These are phyloP conservation scores for Hymenoscyphus occultus DNA, from an alignment of 2,329 filamentous ascomycete species.

Conservation along the genomic window DNA sequence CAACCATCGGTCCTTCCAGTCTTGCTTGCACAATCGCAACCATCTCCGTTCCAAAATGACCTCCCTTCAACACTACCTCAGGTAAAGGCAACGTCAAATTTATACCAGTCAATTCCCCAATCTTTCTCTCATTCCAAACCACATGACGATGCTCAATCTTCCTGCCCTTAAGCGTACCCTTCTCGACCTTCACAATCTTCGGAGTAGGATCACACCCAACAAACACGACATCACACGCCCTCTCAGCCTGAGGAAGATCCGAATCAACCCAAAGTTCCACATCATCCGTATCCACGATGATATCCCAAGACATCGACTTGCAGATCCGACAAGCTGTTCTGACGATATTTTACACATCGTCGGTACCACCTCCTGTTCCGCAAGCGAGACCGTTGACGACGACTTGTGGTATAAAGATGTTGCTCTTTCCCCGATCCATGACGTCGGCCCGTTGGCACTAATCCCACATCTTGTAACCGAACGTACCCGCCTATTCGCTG, in stretches of 20 bases:
- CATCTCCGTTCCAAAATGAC: slow-evolving; percentile 28
- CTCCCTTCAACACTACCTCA: slow-evolving; percentile 22
- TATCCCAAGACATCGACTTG: slow-evolving; percentile 15
- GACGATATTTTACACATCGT: slow-evolving; percentile 13
- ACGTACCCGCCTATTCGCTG: slow-evolving; percentile 37
- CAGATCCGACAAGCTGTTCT: slow-evolving; percentile 8
- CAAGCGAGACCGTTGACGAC: slow-evolving; percentile 31
- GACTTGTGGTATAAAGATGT: slow-evolving; percentile 37
- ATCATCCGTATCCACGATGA: slow-evolving; percentile 19
- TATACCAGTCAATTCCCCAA: slow-evolving; percentile 39
- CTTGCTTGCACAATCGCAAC: slow-evolving; percentile 34
- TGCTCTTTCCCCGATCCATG: slow-evolving; percentile 34
- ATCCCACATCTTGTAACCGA: slow-evolving; percentile 34
- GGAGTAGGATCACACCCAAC: slow-evolving; percentile 33
- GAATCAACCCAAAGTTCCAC: slow-evolving; percentile 18
- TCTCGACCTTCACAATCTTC: slow-evolving; percentile 35
- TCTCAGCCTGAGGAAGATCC: slow-evolving; percentile 10
- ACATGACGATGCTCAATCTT: slow-evolving; percentile 37
- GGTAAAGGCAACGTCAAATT: slow-evolving; percentile 33
- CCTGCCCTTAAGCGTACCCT: slow-evolving; percentile 39
- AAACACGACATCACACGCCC: slow-evolving; percentile 26
- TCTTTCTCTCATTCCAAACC: slow-evolving; percentile 36
- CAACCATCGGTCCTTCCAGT: slow-evolving; percentile 32
- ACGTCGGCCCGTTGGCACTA: slow-evolving; percentile 38
- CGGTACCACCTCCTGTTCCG: slow-evolving; percentile 15